These are phyloP conservation scores for Pythium chondricola DNA, from an alignment of 352 stramenopile genomes.

Conservation along the genomic window DNA sequence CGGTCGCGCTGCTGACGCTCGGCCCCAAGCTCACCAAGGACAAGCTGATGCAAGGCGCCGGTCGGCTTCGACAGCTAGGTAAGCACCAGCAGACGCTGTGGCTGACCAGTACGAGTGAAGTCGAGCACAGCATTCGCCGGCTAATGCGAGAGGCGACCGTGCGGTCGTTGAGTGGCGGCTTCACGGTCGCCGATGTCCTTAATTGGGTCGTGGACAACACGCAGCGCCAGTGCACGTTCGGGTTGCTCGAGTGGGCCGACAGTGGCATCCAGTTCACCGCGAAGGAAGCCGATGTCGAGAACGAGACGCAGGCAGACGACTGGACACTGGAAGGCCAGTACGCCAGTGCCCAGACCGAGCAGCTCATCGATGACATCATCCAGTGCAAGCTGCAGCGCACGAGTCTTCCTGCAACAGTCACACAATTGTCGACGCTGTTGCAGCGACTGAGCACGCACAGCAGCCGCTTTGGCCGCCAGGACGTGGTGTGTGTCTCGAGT, in stretches of 20 bases:
- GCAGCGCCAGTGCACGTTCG: constrained; percentile 42
- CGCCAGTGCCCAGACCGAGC: constrained; percentile 10
- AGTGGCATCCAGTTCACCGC: constrained; percentile 70
- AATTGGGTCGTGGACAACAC: constrained; percentile 88
- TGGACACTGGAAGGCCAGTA: constrained; percentile 45
- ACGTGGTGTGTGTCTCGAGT: constrained; percentile 30
- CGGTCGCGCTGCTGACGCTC: constrained; percentile 75
- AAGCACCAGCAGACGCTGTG: constrained; percentile 54
- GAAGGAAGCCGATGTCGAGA: constrained; percentile 13
- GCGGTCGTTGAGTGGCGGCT: background rate
- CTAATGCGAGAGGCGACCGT: background rate
- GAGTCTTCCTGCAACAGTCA: too few relatives aligned
- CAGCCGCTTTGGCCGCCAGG: constrained; percentile 25
- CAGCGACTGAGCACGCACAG: constrained; percentile 16
- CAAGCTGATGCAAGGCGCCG: constrained; percentile 91
- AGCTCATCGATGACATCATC: constrained; percentile 36
- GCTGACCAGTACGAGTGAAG: constrained; percentile 60
- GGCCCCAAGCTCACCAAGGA: constrained; percentile 86
- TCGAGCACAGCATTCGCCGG: constrained; percentile 41
- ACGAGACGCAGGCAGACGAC: constrained; percentile 38
- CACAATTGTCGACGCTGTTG: constrained; percentile 5
- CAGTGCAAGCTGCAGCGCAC: background rate
- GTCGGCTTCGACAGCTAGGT: constrained; percentile 78
- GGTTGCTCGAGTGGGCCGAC: constrained; percentile 70
- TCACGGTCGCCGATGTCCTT: constrained; percentile 51